phyloP scores from a whole-genome alignment of 306 rosid genomes.

The Ziziphus jujuba region DNA sequence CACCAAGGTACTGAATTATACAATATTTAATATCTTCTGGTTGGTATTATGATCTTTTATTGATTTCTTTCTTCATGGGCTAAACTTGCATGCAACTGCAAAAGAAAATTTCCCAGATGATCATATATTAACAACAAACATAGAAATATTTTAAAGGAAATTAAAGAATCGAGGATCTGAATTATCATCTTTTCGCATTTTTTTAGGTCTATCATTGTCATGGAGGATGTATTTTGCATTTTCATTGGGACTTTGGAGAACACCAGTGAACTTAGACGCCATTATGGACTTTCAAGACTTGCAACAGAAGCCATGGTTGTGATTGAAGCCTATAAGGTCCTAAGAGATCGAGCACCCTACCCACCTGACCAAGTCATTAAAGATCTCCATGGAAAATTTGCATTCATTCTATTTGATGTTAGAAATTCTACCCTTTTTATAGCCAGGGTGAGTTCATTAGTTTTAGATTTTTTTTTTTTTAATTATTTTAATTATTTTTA shows the following conservation, averaged over 20 bases:
- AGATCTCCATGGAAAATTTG: conserved; percentile 60
- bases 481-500: too few relatives aligned
- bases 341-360: conserved; percentile 64
- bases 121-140: neutral
- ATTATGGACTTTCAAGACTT: conserved; percentile 57
- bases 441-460: conserved; percentile 46
- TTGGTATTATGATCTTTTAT: neutral
- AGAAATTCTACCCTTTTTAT: conserved; percentile 34
- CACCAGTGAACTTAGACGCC: conserved; percentile 43
- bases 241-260: conserved; percentile 48
- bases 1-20: conserved; percentile 48
- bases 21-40: conserved; percentile 1
- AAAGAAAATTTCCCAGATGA: neutral
- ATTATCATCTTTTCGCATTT: neutral
- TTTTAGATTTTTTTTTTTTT: neutral
- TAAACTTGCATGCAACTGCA: neutral
- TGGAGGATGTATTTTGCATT: conserved; percentile 57
- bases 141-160: neutral
- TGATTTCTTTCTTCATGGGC: neutral
- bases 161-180: neutral
- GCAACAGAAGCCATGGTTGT: conserved; percentile 66
- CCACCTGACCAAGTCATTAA: conserved; percentile 66
- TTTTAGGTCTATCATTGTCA: conserved; percentile 42
- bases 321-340: conserved; percentile 54
- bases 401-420: conserved; percentile 57